Percentiles rank a stretch among this genome's conserved stretches.
These are phyloP conservation scores for Angophora floribunda DNA, from an alignment of 345 rosid species.

Conservation along the genomic window DNA sequence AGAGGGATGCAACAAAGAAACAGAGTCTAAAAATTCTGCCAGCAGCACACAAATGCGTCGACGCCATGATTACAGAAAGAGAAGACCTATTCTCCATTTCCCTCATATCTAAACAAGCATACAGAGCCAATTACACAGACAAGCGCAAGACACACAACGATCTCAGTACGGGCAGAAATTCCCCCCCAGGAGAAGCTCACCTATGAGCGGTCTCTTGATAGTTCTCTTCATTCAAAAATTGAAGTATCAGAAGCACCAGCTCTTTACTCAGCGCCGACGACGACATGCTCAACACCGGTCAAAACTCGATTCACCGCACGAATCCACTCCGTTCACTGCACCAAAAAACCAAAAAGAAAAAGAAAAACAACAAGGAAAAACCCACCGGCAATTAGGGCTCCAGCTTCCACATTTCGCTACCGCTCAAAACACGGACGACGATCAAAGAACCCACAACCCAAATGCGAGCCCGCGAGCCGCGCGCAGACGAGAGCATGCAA, in stretches of 20 bases:
- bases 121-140: neutral
- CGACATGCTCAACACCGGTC: constrained; percentile 7
- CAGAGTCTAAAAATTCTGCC: neutral
- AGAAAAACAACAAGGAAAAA: neutral
- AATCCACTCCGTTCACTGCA: neutral
- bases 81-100: neutral
- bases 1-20: neutral
- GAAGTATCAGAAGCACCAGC: constrained; percentile 35
- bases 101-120: neutral
- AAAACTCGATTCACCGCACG: neutral
- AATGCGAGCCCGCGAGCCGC: neutral
- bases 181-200: constrained; percentile 5
- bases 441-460: neutral
- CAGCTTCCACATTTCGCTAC: neutral
- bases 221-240: constrained; percentile 32
- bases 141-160: neutral
- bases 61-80: neutral
- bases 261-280: constrained; percentile 23
- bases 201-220: constrained; percentile 35
- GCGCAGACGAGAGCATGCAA: neutral
- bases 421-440: neutral
- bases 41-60: neutral
- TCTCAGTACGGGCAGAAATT: neutral
- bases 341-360: neutral
- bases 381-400: neutral